These are phyloP conservation scores for Flaveria brownii DNA, from an alignment of 129 eudicot species.

Conservation along the genomic window DNA sequence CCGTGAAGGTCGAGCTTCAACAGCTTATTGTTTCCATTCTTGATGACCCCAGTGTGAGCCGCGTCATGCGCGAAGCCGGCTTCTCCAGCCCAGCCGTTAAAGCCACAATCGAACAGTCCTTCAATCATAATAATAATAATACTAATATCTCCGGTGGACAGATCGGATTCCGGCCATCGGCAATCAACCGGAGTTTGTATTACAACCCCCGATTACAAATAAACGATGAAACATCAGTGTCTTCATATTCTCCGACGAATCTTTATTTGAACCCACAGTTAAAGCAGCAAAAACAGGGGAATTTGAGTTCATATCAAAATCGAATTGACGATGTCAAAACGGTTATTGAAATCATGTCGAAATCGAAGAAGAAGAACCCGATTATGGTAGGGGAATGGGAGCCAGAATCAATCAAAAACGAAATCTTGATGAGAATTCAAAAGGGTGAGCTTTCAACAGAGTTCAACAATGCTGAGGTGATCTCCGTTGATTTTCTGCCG, in stretches of 20 bases:
- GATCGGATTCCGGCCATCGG: slow-evolving; percentile 13
- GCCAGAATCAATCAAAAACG: slow-evolving; percentile 54
- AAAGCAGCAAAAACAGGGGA: slow-evolving; percentile 40
- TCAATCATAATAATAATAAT: slow-evolving; percentile 29
- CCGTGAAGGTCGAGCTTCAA: slow-evolving; percentile 77
- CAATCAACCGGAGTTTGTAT: slow-evolving; percentile 40
- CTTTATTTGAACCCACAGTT: slow-evolving; percentile 57
- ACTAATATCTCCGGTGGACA: not conserved
- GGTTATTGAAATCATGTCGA: slow-evolving; percentile 60
- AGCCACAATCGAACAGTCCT: slow-evolving; percentile 73
- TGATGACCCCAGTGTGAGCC: slow-evolving; percentile 91
- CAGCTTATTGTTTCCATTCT: slow-evolving; percentile 71
- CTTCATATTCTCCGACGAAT: slow-evolving; percentile 15
- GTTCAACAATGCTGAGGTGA: slow-evolving; percentile 44
- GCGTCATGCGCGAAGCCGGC: slow-evolving; percentile 96
- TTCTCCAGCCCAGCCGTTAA: slow-evolving; percentile 94
- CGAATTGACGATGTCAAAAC: slow-evolving; percentile 57
- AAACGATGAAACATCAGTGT: too few relatives aligned
- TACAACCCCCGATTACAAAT: slow-evolving; percentile 24
- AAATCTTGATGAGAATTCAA: slow-evolving; percentile 51
- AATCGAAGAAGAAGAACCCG: slow-evolving; percentile 62
- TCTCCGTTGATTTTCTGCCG: slow-evolving; percentile 35
- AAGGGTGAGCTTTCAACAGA: slow-evolving; percentile 24
- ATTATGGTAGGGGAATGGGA: slow-evolving; percentile 72
- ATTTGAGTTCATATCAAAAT: slow-evolving; percentile 14